A percentile compares a stretch with the other conserved stretches of the same genome.
These are phyloP conservation scores for Metroxylon sagu DNA, from an alignment of 176 grass and related monocot species.

Conservation along the genomic window DNA sequence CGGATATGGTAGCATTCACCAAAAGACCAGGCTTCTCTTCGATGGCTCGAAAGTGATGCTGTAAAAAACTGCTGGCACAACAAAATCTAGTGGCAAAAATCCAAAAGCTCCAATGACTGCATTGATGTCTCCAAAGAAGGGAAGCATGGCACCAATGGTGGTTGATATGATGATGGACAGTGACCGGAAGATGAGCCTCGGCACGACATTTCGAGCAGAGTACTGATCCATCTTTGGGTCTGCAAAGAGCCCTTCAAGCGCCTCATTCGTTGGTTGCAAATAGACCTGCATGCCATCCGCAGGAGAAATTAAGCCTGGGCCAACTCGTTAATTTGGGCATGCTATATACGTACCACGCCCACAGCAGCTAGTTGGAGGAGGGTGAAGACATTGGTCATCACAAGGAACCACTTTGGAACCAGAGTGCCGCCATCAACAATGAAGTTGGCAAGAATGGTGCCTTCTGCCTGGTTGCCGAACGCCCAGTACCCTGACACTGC, in stretches of 20 bases:
- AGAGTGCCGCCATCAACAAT: conserved; percentile 41
- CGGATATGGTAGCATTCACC: conserved; percentile 55
- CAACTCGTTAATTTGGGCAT: too few species aligned
- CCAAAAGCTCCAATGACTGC: conserved; percentile 77
- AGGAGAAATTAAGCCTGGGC: too few species aligned
- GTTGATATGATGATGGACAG: conserved; percentile 46
- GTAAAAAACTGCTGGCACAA: conserved; percentile 66
- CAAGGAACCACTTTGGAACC: conserved; percentile 54
- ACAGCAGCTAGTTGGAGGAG: conserved; percentile 75
- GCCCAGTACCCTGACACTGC: conserved; percentile 94
- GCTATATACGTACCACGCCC: conserved; percentile 31
- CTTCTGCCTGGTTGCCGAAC: conserved; percentile 56
- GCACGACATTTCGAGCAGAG: conserved; percentile 48
- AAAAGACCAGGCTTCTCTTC: conserved; percentile 55
- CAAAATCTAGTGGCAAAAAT: conserved; percentile 89
- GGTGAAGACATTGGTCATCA: conserved; percentile 61
- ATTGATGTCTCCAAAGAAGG: conserved; percentile 96
- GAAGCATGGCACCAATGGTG: conserved; percentile 71
- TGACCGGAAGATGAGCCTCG: conserved; percentile 48
- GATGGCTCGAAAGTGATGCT: conserved; percentile 81
- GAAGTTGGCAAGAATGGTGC: conserved; percentile 62
- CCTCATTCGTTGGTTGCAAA: conserved; percentile 89
- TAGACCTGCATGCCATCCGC: conserved; percentile 35
- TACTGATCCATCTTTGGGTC: conserved; percentile 54
- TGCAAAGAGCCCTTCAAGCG: conserved; percentile 56